phyloP scores from a whole-genome alignment of 2,329 filamentous ascomycete species.

The Thermochaetoides dissita region DNA sequence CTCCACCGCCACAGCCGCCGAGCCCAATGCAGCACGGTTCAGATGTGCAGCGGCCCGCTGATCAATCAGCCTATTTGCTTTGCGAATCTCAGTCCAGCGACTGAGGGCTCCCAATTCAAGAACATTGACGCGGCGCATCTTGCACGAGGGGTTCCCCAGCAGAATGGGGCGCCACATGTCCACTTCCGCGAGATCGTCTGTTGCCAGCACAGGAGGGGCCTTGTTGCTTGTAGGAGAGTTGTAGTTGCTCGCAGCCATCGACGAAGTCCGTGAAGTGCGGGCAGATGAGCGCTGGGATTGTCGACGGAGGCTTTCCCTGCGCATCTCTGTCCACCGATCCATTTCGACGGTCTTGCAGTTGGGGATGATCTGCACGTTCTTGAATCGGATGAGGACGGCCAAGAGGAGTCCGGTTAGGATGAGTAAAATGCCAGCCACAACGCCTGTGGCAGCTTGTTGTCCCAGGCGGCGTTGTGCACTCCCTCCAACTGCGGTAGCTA shows the following conservation, averaged over 20 bases:
- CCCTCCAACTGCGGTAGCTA: slow-evolving; percentile 55
- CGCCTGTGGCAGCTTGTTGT: slow-evolving; percentile 52
- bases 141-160: slow-evolving; percentile 57
- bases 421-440: slow-evolving; percentile 54
- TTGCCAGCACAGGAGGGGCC: no score
- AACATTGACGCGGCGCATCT: slow-evolving; percentile 54
- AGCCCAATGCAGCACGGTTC: slow-evolving; percentile 19
- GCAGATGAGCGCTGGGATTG: slow-evolving; percentile 14
- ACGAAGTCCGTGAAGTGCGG: neutral
- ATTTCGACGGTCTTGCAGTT: slow-evolving; percentile 41
- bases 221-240: slow-evolving; percentile 24
- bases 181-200: neutral
- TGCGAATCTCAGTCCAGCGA: slow-evolving; percentile 59
- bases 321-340: slow-evolving; percentile 35
- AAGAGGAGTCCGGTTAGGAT: slow-evolving; percentile 50
- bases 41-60: slow-evolving; percentile 20
- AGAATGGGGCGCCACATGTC: slow-evolving; percentile 55
- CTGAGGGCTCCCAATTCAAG: slow-evolving; percentile 55
- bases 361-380: slow-evolving; percentile 54
- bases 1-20: slow-evolving; percentile 8
- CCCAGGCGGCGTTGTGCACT: slow-evolving; percentile 50
- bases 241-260: slow-evolving; percentile 17
- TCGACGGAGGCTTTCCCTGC: slow-evolving; percentile 33
- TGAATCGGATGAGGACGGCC: slow-evolving; percentile 48
- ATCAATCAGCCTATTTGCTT: slow-evolving; percentile 44